phyloP scores from a whole-genome alignment of 495 filamentous ascomycete genomes.

The Trichoderma erinaceum region DNA sequence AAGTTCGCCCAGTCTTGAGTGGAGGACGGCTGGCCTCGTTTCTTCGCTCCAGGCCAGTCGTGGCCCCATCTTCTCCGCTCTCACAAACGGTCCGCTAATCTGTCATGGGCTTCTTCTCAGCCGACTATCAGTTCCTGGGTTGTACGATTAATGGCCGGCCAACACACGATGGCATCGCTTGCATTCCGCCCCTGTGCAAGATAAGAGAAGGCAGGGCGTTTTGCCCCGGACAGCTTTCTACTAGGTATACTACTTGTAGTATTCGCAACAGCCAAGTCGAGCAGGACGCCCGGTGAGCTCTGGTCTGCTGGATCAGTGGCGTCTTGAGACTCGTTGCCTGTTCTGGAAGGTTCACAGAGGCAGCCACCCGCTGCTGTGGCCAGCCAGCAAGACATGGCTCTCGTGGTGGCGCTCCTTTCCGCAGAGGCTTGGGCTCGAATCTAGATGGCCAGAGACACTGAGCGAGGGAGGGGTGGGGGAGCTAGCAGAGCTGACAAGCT shows the following conservation, averaged over 20 bases:
- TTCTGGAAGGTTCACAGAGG: slow-evolving; percentile 6
- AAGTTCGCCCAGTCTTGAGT: background rate
- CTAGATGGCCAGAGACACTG: background rate
- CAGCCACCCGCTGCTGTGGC: background rate
- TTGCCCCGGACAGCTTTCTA: background rate
- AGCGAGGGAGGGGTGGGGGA: background rate
- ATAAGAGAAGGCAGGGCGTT: background rate
- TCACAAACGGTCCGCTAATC: slow-evolving; percentile 4
- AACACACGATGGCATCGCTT: background rate
- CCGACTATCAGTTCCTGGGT: background rate
- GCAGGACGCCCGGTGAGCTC: background rate
- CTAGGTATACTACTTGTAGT: no score
- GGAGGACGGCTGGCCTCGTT: background rate
- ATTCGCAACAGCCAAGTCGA: background rate
- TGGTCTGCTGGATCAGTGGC: background rate
- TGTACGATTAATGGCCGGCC: slow-evolving; percentile 3
- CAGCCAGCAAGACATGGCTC: background rate
- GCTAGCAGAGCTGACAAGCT: background rate
- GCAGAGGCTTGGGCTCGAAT: background rate
- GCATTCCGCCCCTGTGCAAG: background rate
- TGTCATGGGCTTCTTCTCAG: background rate
- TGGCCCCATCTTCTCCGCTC: slow-evolving; percentile 4
- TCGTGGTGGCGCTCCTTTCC: background rate
- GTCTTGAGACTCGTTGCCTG: background rate
- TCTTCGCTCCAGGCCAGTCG: slow-evolving; percentile 3